Conservation (phyloP, 805 yeast genomes). For the Dipodascus albidus region DNA sequence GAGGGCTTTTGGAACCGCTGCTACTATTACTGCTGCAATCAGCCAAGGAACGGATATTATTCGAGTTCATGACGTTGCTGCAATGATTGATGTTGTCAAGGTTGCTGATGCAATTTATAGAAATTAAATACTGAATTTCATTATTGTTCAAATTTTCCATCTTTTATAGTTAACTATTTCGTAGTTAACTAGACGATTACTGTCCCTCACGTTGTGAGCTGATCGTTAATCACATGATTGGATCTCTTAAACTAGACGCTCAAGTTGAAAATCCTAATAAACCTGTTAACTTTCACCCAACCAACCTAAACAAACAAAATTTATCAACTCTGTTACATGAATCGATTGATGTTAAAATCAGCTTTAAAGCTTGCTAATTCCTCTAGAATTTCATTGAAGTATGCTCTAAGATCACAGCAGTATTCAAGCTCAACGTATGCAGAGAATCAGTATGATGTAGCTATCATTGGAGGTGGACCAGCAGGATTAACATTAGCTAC, state of each 20-base stretch:
- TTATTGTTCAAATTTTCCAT: not conserved
- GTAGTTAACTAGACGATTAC: too few species aligned
- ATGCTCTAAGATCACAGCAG: not conserved
- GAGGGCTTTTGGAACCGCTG: constrained; percentile 69
- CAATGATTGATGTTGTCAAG: constrained; percentile 39
- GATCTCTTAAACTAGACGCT: too few species aligned
- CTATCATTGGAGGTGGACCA: constrained; percentile 94
- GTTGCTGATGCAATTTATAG: constrained; percentile 69
- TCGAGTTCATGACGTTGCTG: constrained; percentile 75
- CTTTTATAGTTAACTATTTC: too few species aligned
- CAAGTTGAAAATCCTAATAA: not conserved
- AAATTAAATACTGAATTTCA: constrained; percentile 6
- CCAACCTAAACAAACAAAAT: too few species aligned
- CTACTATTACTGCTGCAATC: constrained; percentile 61
- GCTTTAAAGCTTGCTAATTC: not conserved
- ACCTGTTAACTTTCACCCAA: not conserved
- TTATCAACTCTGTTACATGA: not conserved
- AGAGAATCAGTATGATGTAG: constrained; percentile 41
- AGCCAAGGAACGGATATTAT: constrained; percentile 69
- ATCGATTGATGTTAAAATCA: not conserved
- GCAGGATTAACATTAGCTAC: constrained; percentile 86
- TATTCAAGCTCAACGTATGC: constrained; percentile 16
- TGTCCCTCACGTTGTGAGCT: too few species aligned
- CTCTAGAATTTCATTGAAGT: not conserved
- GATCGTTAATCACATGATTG: too few species aligned